Evolutionary conservation across 1,284 basidiomycete species (phyloP).

Genomic region (Puccinia coronata): DNA sequence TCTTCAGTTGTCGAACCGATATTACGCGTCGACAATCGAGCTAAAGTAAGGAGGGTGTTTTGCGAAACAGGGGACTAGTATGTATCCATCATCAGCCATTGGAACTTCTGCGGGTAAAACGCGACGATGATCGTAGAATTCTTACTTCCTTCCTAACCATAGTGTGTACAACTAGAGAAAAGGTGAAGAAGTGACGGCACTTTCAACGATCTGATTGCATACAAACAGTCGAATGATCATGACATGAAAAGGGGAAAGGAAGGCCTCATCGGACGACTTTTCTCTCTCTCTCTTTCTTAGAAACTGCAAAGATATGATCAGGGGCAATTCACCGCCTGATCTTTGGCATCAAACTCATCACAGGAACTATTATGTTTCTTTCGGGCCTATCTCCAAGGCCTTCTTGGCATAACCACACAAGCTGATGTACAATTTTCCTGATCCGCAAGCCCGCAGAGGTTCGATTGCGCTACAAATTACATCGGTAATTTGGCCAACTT

Average conservation of each 20-base stretch:
- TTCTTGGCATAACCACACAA: background rate
- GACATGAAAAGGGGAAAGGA: constrained; percentile 6
- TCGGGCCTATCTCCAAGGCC: background rate
- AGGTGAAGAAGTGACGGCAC: background rate
- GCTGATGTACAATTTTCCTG: background rate
- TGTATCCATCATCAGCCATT: background rate
- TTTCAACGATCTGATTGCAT: constrained; percentile 3
- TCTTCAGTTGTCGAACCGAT: background rate
- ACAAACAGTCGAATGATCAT: constrained; percentile 18
- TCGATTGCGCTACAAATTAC: background rate
- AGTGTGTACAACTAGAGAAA: background rate
- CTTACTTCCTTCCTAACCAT: background rate
- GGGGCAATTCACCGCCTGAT: background rate
- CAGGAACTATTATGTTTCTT: background rate
- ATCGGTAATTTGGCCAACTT: background rate
- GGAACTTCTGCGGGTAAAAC: background rate
- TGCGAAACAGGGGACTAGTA: background rate
- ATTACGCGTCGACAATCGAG: background rate
- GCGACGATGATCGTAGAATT: constrained; percentile 20
- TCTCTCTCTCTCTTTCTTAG: background rate
- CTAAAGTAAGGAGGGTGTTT: constrained; percentile 16
- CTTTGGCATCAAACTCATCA: background rate
- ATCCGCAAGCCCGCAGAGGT: background rate
- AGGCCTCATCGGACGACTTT: background rate
- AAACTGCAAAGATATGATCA: background rate